A percentile compares a stretch with the other conserved stretches of the same genome.
Evolutionary conservation across 2,329 filamentous ascomycete species (phyloP).

Genomic region (Emergomyces pasteurianus): DNA sequence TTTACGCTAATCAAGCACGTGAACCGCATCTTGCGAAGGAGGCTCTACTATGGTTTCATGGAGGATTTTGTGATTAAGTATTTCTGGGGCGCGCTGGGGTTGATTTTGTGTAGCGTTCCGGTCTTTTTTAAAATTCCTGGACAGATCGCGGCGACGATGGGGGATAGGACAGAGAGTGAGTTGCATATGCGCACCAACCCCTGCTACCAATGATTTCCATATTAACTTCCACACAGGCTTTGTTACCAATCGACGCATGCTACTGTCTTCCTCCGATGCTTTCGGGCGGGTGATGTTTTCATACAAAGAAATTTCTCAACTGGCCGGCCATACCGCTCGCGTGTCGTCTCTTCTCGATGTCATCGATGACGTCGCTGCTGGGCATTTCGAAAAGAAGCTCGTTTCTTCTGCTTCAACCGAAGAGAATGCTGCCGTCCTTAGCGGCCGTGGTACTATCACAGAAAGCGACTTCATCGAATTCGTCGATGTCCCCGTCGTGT

Average conservation of each 20-base stretch:
- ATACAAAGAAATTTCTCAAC: constrained; percentile 92
- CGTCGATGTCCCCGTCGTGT: constrained; percentile 84
- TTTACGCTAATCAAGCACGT: constrained; percentile 99
- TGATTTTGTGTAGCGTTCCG: constrained; percentile 84
- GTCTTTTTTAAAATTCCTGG: constrained; percentile 91
- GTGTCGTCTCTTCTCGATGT: constrained; percentile 84
- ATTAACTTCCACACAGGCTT: constrained; percentile 45
- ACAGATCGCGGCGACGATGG: constrained; percentile 40
- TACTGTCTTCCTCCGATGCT: constrained; percentile 86
- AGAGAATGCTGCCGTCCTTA: constrained; percentile 70
- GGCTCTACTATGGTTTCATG: constrained; percentile 98
- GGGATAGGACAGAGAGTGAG: constrained; percentile 47
- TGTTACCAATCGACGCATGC: constrained; percentile 83
- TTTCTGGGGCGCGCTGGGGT: constrained; percentile 89
- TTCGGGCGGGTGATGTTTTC: constrained; percentile 96
- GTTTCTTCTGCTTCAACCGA: constrained; percentile 78
- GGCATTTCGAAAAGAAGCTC: constrained; percentile 91
- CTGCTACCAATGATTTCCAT: constrained; percentile 1
- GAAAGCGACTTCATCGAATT: constrained; percentile 81
- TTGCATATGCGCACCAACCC: constrained; percentile 1
- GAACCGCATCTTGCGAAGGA: constrained; percentile 78
- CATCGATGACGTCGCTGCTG: constrained; percentile 83
- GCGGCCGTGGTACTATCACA: constrained; percentile 66
- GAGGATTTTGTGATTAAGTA: constrained; percentile 99
- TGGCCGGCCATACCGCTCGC: constrained; percentile 88